These are phyloP conservation scores for Pseudomonodictys pantanalensis DNA, from an alignment of 495 filamentous ascomycete species.

Conservation along the genomic window DNA sequence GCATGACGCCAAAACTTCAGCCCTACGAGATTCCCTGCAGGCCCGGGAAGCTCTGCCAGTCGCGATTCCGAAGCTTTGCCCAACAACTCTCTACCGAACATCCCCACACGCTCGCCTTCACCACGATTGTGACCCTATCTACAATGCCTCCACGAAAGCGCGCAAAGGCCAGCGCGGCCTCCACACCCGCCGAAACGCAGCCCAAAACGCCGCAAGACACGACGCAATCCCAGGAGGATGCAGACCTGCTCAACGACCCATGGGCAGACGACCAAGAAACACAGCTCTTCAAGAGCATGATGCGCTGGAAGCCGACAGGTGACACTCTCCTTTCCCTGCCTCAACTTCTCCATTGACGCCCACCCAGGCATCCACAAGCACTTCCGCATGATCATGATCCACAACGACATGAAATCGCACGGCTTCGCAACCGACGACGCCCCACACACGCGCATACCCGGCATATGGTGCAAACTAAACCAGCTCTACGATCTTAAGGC, in stretches of 20 bases:
- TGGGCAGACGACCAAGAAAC: constrained; percentile 97
- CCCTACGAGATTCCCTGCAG: constrained; percentile 12
- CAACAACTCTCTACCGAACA: too few species aligned
- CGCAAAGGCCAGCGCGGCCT: constrained; percentile 34
- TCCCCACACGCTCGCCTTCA: neutral
- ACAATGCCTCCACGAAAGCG: constrained; percentile 36
- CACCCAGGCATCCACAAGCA: constrained; percentile 88
- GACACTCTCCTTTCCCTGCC: neutral
- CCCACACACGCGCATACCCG: constrained; percentile 79
- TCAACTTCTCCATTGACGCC: constrained; percentile 6
- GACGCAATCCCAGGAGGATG: constrained; percentile 15
- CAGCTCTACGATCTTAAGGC: constrained; percentile 83
- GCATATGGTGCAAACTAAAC: constrained; percentile 85
- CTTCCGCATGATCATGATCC: constrained; percentile 90
- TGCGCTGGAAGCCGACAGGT: constrained; percentile 95
- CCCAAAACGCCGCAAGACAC: constrained; percentile 32
- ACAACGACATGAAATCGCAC: constrained; percentile 79
- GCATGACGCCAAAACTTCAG: constrained; percentile 23
- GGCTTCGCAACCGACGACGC: constrained; percentile 65
- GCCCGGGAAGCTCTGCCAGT: neutral
- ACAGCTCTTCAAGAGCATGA: constrained; percentile 81
- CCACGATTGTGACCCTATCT: neutral
- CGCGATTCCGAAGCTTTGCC: neutral
- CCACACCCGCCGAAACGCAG: constrained; percentile 32
- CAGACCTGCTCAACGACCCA: constrained; percentile 57